These are phyloP conservation scores for Volutella citrinella DNA, from an alignment of 2,329 filamentous ascomycete genomes.

Conservation along the genomic window DNA sequence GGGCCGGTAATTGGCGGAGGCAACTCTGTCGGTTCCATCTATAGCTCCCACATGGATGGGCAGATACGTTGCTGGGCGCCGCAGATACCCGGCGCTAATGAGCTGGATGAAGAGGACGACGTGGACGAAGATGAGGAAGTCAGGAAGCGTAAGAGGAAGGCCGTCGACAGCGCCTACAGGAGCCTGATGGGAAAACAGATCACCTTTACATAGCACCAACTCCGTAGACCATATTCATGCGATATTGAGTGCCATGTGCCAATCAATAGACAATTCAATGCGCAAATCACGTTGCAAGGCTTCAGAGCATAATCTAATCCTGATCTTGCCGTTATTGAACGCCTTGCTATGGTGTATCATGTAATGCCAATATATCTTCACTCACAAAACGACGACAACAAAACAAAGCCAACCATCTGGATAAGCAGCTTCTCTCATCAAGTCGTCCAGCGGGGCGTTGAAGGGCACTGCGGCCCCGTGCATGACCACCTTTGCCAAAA, in stretches of 20 bases:
- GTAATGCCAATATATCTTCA: too few species aligned
- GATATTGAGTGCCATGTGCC: too few species aligned
- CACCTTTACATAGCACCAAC: slow-evolving; percentile 53
- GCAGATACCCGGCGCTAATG: slow-evolving; percentile 47
- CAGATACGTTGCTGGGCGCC: slow-evolving; percentile 79
- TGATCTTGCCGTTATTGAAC: too few species aligned
- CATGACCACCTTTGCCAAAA: slow-evolving; percentile 79
- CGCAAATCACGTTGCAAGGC: too few species aligned
- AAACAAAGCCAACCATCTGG: slow-evolving; percentile 90
- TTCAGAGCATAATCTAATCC: too few species aligned
- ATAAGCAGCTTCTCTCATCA: slow-evolving; percentile 81
- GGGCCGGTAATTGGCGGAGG: slow-evolving; percentile 60
- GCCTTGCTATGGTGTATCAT: slow-evolving; percentile 9
- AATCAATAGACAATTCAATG: too few species aligned
- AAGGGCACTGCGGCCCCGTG: slow-evolving; percentile 86
- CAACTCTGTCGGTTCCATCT: slow-evolving; percentile 57
- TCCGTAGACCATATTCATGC: too few species aligned
- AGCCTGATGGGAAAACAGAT: slow-evolving; percentile 72
- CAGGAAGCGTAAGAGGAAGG: slow-evolving; percentile 66
- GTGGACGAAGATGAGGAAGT: slow-evolving; percentile 40
- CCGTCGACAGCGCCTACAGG: slow-evolving; percentile 75
- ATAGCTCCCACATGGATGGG: slow-evolving; percentile 81
- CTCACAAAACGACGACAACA: slow-evolving; percentile 69
- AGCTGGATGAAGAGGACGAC: slow-evolving; percentile 46
- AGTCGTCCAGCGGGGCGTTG: slow-evolving; percentile 72